These are phyloP conservation scores for Penicillium sp. DNA, from an alignment of 2,329 filamentous ascomycete genomes.

Conservation along the genomic window DNA sequence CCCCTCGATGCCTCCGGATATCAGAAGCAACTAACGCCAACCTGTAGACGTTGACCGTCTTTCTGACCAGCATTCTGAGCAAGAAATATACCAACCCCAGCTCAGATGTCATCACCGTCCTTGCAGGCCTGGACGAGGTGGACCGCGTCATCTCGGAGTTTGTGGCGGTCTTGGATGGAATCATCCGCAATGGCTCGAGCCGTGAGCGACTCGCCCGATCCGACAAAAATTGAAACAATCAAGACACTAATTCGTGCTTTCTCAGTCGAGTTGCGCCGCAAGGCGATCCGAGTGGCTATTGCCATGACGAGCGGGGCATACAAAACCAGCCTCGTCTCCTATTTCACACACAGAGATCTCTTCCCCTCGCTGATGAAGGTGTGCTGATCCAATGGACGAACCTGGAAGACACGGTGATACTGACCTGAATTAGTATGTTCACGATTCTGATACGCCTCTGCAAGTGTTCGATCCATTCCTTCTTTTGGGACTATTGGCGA, in stretches of 20 bases:
- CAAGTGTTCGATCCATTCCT: slow-evolving; percentile 72
- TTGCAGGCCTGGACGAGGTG: slow-evolving; percentile 84
- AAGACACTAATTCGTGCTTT: slow-evolving; percentile 4
- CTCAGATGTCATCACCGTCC: slow-evolving; percentile 85
- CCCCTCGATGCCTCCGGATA: too few species aligned
- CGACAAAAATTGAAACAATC: not conserved
- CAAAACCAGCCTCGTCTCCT: slow-evolving; percentile 88
- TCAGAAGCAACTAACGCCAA: too few species aligned
- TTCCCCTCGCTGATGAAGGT: slow-evolving; percentile 96
- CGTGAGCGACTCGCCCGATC: slow-evolving; percentile 51
- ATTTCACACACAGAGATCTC: slow-evolving; percentile 89
- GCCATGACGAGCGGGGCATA: slow-evolving; percentile 90
- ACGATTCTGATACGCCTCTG: slow-evolving; percentile 67
- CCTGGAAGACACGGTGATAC: not conserved
- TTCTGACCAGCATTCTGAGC: slow-evolving; percentile 74
- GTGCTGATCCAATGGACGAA: slow-evolving; percentile 21
- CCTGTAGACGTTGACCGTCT: slow-evolving; percentile 88
- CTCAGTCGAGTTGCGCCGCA: slow-evolving; percentile 69
- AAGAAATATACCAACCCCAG: slow-evolving; percentile 95
- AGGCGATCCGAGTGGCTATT: slow-evolving; percentile 76
- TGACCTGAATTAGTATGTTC: slow-evolving; percentile 62
- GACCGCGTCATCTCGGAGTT: slow-evolving; percentile 87
- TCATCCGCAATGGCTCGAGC: slow-evolving; percentile 71
- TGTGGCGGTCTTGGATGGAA: slow-evolving; percentile 74
- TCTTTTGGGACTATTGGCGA: slow-evolving; percentile 80